Conservation (phyloP, 176 grass and related monocot species). For the Rhynchospora pubera region DNA sequence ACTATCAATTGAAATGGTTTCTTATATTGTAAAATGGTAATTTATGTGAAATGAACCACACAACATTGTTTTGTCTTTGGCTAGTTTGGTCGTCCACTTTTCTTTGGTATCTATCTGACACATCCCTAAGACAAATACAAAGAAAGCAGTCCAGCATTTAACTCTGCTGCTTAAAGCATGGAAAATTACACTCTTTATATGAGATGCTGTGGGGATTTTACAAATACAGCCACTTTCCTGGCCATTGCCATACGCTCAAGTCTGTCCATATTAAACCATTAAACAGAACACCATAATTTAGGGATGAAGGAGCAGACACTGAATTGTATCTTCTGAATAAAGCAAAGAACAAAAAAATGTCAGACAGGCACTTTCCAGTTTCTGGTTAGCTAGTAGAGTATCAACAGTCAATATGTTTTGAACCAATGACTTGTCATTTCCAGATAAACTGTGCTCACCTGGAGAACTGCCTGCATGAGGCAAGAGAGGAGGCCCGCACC, state of each 20-base stretch:
- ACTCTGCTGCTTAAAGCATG: not conserved
- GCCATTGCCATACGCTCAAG: too few species aligned
- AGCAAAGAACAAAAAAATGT: not conserved
- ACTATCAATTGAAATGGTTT: not conserved
- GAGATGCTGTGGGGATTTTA: not conserved
- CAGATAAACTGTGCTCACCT: conserved; percentile 94
- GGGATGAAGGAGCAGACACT: too few species aligned
- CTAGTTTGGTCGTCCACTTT: not conserved
- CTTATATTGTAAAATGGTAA: not conserved
- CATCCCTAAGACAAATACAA: not conserved
- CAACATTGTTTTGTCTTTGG: not conserved
- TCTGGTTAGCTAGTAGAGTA: too few species aligned
- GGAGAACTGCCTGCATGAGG: conserved; percentile 88
- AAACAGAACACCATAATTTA: too few species aligned
- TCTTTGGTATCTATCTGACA: not conserved
- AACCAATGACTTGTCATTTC: conserved; percentile 8
- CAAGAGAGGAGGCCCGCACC: conserved; percentile 85
- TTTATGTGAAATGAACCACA: not conserved
- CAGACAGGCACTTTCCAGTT: not conserved
- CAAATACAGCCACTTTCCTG: too few species aligned
- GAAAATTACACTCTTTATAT: not conserved
- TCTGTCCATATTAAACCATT: too few species aligned
- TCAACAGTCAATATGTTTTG: too few species aligned
- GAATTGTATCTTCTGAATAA: too few species aligned
- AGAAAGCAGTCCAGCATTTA: not conserved